Evolutionary conservation across 176 grass and related monocot species (phyloP).

Genomic region (Saccharum spontaneum): DNA sequence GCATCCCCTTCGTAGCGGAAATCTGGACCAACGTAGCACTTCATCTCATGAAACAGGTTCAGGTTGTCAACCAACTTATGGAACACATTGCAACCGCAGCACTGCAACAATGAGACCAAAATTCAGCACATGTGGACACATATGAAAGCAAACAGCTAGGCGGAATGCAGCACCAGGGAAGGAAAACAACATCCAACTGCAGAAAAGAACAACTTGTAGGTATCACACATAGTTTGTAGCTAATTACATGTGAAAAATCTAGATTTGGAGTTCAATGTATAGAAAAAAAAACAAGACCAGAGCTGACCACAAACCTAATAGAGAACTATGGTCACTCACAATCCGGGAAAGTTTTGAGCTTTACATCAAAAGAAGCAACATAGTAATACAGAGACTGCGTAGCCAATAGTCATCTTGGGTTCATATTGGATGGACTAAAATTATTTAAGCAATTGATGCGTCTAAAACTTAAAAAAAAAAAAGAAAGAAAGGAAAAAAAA

Average conservation of each 20-base stretch:
- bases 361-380: not conserved
- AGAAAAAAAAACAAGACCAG: not conserved
- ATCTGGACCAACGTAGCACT: slow-evolving; percentile 86
- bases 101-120: slow-evolving; percentile 39
- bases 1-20: slow-evolving; percentile 76
- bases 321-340: not conserved
- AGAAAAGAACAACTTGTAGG: not conserved
- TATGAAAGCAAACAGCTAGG: not conserved
- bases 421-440: not conserved
- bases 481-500: too few relatives aligned
- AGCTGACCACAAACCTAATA: not conserved
- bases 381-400: not conserved
- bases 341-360: not conserved
- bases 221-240: not conserved
- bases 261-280: not conserved
- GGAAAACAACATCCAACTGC: not conserved
- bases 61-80: slow-evolving; percentile 95
- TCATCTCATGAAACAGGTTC: slow-evolving; percentile 96
- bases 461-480: too few relatives aligned
- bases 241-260: not conserved
- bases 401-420: not conserved
- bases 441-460: not conserved
- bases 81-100: slow-evolving; percentile 92
- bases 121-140: slow-evolving; percentile 1
- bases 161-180: not conserved